Evolutionary conservation across 2,329 filamentous ascomycete species (phyloP).

Genomic region (Apiospora hydei): DNA sequence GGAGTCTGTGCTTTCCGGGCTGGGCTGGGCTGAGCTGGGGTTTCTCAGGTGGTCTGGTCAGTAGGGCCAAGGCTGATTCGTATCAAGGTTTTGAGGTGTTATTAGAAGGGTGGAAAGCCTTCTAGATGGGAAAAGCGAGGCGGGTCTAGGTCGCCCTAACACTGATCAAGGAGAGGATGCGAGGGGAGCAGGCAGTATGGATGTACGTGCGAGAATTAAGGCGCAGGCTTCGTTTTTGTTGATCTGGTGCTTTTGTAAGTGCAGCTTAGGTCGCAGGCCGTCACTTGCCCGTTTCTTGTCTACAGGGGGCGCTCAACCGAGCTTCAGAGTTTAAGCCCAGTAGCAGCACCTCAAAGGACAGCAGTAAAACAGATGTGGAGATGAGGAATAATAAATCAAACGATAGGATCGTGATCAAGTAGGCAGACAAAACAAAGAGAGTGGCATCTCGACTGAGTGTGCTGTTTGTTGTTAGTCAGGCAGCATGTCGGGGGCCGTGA

Average conservation of each 20-base stretch:
- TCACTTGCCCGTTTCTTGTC: conserved; percentile 10
- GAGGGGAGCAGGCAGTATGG: not conserved
- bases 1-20: conserved; percentile 7
- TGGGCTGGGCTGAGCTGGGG: conserved; percentile 6
- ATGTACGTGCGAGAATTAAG: conserved; percentile 9
- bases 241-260: conserved; percentile 1
- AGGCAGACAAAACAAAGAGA: not conserved
- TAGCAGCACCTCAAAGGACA: conserved; percentile 13
- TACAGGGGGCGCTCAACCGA: conserved; percentile 7
- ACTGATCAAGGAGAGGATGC: conserved; percentile 5
- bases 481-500: not conserved
- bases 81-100: conserved; percentile 8
- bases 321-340: conserved; percentile 14
- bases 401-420: conserved; percentile 5
- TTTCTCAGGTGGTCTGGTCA: not conserved
- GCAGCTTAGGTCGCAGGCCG: conserved; percentile 12
- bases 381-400: conserved; percentile 12
- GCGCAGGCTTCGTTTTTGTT: conserved; percentile 10
- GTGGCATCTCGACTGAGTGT: not conserved
- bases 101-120: not conserved
- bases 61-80: conserved; percentile 6
- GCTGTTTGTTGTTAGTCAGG: not conserved
- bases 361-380: not conserved
- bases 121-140: conserved; percentile 9
- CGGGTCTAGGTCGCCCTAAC: not conserved